phyloP scores from a whole-genome alignment of 352 stramenopile genomes.

The Pythium folliculosum region DNA sequence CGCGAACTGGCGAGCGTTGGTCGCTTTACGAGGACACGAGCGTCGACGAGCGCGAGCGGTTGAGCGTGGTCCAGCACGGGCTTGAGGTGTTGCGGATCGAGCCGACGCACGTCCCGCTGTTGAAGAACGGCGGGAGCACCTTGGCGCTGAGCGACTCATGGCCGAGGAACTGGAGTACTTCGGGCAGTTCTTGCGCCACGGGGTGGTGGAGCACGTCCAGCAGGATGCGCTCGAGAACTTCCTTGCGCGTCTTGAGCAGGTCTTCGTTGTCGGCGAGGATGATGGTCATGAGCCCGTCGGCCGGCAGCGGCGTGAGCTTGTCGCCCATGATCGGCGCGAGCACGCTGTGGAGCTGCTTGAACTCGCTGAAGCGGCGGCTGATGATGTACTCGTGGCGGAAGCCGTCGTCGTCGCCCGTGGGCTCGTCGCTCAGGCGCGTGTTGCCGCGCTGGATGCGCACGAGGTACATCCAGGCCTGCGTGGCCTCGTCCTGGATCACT shows the following conservation, averaged over 20 bases:
- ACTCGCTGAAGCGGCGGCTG: constrained; percentile 71
- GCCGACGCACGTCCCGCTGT: constrained; percentile 53
- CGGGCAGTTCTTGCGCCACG: constrained; percentile 61
- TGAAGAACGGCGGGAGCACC: constrained; percentile 46
- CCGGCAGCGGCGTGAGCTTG: constrained; percentile 54
- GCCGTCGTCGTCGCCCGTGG: constrained; percentile 30
- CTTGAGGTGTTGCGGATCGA: constrained; percentile 78
- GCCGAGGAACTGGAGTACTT: constrained; percentile 67
- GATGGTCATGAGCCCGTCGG: constrained; percentile 76
- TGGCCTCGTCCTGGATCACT: constrained; percentile 67
- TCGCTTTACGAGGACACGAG: constrained; percentile 31
- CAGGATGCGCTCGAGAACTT: constrained; percentile 57
- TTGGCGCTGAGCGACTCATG: constrained; percentile 54
- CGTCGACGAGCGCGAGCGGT: constrained; percentile 35
- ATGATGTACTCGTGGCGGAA: constrained; percentile 71
- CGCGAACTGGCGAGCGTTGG: too few species aligned
- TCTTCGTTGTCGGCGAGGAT: constrained; percentile 72
- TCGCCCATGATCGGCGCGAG: constrained; percentile 60
- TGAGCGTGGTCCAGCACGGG: constrained; percentile 56
- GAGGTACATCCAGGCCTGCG: constrained; percentile 70
- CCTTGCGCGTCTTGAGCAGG: constrained; percentile 60
- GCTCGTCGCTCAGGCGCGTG: constrained; percentile 25
- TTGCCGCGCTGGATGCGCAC: constrained; percentile 61
- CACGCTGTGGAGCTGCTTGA: constrained; percentile 69
- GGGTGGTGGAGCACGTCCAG: constrained; percentile 59